phyloP scores from a whole-genome alignment of 2,329 filamentous ascomycete genomes.

The Byssoonygena ceratinophila region DNA sequence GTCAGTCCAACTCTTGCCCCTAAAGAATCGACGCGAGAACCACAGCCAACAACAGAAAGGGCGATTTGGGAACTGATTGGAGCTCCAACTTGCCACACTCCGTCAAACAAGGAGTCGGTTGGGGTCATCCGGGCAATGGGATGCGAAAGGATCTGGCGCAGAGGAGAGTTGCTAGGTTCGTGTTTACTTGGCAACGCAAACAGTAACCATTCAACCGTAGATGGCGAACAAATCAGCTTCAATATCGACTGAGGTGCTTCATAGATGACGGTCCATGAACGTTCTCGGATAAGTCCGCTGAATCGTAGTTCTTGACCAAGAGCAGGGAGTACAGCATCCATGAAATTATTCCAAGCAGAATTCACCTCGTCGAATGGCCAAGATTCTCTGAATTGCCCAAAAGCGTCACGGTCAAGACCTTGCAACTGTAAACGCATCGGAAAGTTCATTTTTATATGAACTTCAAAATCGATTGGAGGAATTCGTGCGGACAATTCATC shows the following conservation, averaged over 20 bases:
- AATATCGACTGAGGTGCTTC: slow-evolving; percentile 31
- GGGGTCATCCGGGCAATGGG: slow-evolving; percentile 42
- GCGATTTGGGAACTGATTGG: slow-evolving; percentile 30
- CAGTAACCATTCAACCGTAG: slow-evolving; percentile 38
- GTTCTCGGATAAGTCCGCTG: slow-evolving; percentile 25
- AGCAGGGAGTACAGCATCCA: slow-evolving; percentile 17
- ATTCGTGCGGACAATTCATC: slow-evolving; percentile 28
- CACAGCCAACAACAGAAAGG: slow-evolving; percentile 30
- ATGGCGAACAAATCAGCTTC: slow-evolving; percentile 29
- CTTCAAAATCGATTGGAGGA: slow-evolving; percentile 37
- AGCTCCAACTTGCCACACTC: slow-evolving; percentile 38
- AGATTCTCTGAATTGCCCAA: slow-evolving; percentile 17
- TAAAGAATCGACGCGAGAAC: slow-evolving; percentile 29
- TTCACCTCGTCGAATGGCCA: slow-evolving; percentile 1
- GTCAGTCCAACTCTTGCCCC: slow-evolving; percentile 34
- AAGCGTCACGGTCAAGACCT: slow-evolving; percentile 22
- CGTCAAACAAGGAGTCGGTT: slow-evolving; percentile 27
- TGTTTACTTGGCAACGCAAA: slow-evolving; percentile 36
- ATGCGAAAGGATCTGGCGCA: slow-evolving; percentile 36
- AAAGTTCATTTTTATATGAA: slow-evolving; percentile 32
- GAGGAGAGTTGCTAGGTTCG: slow-evolving; percentile 30
- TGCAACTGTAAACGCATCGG: slow-evolving; percentile 34
- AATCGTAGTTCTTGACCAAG: slow-evolving; percentile 28
- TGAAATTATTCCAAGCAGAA: slow-evolving; percentile 14
- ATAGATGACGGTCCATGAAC: slow-evolving; percentile 37